Evolutionary conservation across 768 basidiomycete species (phyloP).

Genomic region (Mycena crocata): DNA sequence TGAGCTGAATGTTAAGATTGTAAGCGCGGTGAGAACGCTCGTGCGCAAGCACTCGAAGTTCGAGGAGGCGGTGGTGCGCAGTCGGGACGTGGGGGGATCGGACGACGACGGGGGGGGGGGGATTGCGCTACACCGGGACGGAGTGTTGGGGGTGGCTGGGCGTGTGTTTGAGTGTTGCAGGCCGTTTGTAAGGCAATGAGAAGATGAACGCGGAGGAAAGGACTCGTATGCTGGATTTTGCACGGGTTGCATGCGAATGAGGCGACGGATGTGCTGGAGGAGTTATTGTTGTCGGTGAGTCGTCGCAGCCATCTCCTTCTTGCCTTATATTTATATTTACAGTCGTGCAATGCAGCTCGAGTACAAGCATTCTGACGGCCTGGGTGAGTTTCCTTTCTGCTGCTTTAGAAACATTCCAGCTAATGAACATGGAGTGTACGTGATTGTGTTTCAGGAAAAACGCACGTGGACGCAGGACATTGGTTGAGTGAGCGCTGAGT

Average conservation of each 20-base stretch:
- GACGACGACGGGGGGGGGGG: constrained; percentile 87
- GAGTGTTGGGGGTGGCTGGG: constrained; percentile 83
- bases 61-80: constrained; percentile 80
- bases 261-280: constrained; percentile 90
- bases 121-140: constrained; percentile 84
- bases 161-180: constrained; percentile 86
- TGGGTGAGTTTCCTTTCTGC: constrained; percentile 67
- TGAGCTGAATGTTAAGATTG: constrained; percentile 91
- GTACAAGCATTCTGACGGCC: constrained; percentile 86
- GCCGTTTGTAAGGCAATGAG: constrained; percentile 62
- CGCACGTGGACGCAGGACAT: constrained; percentile 92
- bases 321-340: background rate
- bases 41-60: constrained; percentile 84
- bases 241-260: constrained; percentile 96
- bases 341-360: constrained; percentile 68
- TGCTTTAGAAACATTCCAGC: background rate
- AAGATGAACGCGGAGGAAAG: constrained; percentile 86
- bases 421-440: constrained; percentile 67
- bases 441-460: constrained; percentile 97
- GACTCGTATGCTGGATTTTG: constrained; percentile 83
- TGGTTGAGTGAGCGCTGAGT: no score
- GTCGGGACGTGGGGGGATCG: constrained; percentile 78
- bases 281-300: constrained; percentile 89
- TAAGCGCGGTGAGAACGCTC: constrained; percentile 82
- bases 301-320: constrained; percentile 9